Base-by-base conservation (phyloP, 495 filamentous ascomycete genomes). In the Penicillium soppii region DNA sequence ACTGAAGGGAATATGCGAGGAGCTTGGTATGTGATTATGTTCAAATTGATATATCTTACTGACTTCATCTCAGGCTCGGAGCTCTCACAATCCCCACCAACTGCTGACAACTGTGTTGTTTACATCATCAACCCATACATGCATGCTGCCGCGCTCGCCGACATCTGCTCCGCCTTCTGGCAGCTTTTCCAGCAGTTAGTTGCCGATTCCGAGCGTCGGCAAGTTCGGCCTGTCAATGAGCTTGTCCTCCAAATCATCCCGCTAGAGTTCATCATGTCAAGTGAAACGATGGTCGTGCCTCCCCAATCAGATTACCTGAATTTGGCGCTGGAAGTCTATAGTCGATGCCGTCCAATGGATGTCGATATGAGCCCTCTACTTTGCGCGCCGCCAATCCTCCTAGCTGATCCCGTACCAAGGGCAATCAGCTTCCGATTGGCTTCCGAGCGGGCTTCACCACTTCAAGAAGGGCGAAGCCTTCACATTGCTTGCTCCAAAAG, bases 401-500 rank as follows among this genome's bases (percentile, higher is more conserved):
- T 99, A 0, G 88, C 91, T 43, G 81, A 86, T 50, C 68, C 82
- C 5, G 61, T 88, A 15, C 90, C 92, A 9, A 83, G 82, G 36
- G 68, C 67, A 19, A 88, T 97, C 43, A 83, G 87, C 33, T 97
- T 99, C 76, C 88, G 85, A 52, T 74, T 97, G 29, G 79, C 84
- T 3, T 53, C 72, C 1, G 72, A 75, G 38, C 63, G 54, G 17
- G 52, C 53, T 3, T 87, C 89, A 21, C 76, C 94, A 0, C 68
- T 97, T n/a, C 83, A 87, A 42, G 90, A 95, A 59, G 90, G 91
- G 27, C 84, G 81, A 10, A 86, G 85, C 52, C 80, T 99, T 9
- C 95, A 99, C 64, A 70, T 97, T 39, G 91, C 89, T 7, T 96
- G 92, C 62, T 86, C 87, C 0, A 83, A 85, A 52, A 92, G 89